Base-by-base conservation (phyloP, 2,329 filamentous ascomycete genomes). In the Sporothrix schenckii region DNA sequence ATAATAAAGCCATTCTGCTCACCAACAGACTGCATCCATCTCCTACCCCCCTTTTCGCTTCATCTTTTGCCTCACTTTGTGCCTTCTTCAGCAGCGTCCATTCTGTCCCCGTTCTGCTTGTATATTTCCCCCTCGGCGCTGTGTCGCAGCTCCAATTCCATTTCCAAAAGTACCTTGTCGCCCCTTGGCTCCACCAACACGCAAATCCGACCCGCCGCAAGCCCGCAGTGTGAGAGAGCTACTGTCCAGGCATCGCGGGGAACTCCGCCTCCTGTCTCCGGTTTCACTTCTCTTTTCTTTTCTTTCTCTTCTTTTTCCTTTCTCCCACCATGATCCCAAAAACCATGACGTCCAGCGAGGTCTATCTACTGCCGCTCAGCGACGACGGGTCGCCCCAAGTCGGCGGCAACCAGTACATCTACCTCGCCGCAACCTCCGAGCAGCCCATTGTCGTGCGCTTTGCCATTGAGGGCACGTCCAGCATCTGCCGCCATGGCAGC, bases 301-400 rank as follows among this genome's bases (percentile, higher is more conserved):
- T 13, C 52, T 13, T 30, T 21, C 24, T 6, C 5, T 58, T 41
- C n/a, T 44, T 53, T 10, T 21, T 54, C 24, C n/a, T 50, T n/a
- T 9, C 79, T 63, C 52, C 50, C 58, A 60, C 58, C 16, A 89
- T 89, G 87, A 82, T 84, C 76, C 86, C 87, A 72, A 82, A 82
- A 80, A 89, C 84, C 73, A 88, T 89, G 82, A 85, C 85, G 76
- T 88, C 88, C 76, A 88, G 83, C 78, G 87, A 92, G 80, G 89
- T 97, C 74, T 97, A 97, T 82, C 83, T 97, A 77, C 87, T 99
- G 73, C 92, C 92, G 74, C 87, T 99, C 80, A 95, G 93, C 79
- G 94, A 99, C 81, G 88, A 94, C 81, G 95, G 96, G 76, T 93
- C 93, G 75, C 95, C 96, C 49, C 90, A 96, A 79, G 89, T 99